Base-by-base conservation (phyloP, 257 asterid genomes). In the Jacaranda mimosifolia region DNA sequence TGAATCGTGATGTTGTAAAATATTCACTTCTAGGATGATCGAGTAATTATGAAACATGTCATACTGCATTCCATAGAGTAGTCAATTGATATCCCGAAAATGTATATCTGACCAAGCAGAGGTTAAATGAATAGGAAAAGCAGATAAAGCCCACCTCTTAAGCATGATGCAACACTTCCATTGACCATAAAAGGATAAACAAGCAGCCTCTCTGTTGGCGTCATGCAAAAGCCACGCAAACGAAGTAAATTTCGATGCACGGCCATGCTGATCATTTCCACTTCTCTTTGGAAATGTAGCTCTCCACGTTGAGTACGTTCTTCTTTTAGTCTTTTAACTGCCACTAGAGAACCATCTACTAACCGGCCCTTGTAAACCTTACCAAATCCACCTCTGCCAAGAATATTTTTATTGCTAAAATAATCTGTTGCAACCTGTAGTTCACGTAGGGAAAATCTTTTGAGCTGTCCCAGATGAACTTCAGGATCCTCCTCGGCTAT, bases 401-500 rank as follows among this genome's bases (percentile, higher is more conserved):
- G 91, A 77, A 94, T 84, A 76, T 92, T 70, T 77, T 59, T 79
- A 82, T 91, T 89, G 81, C 97, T 89, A 74, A 94, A 94, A 77
- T 84, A 77, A 85, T 91, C 97, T 15, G 91, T 74, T 55, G 97
- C 98, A 72, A 91, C 92, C 82, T 92, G 97, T 78, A 92, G 84
- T 83, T 92, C 97, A 8, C 96, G 96, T 56, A 94, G 80, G 55
- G 98, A 83, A 76, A 92, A 94, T 77, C 96, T 87, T 74, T 90
- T 92, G 68, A 94, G 97, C 85, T 94, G 98, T 63, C 98, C 99
- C 36, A 92, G 87, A 82, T 92, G 97, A 83, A 90, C 97, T 86
- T 91, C 97, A 5, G 97, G 97, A 78, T 91, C 98, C 87, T 89
- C 98, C 91, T 91, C 99, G 59, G 98, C 97, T 94, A 91, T 68